Evolutionary conservation across 805 yeast species (phyloP), one percentile per base, ranked within the genome.

Genomic region (Vanderwaltozyma yarrowii): DNA sequence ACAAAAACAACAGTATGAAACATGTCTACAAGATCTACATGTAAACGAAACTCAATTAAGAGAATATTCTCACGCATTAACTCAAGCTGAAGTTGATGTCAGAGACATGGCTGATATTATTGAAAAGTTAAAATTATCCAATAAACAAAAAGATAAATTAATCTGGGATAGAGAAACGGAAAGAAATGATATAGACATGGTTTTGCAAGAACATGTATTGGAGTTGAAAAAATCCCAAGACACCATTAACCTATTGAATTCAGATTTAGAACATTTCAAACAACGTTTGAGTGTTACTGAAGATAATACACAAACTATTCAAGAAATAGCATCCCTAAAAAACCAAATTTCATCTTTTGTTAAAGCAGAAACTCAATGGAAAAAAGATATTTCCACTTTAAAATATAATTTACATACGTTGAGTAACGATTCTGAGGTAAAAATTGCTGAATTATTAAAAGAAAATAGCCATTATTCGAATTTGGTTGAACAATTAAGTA

Each of bases 1-100:
- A 24, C 86, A 82, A 59, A 80, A 77, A 51, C 60, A 66, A 14
- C 71, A 94, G 43, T 76, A 94, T 25, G 88, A 83, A 26, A 81
- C 78, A 43, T 81, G 84, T 54, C 75, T 71, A 47, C 67, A 69
- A 40, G 82, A 83, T 50, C 65, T 87, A 19, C 94, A 86, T 50
- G 71, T 74, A 35, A 88, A 92, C 2, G 95, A 88, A 52, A 68
- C 78, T 35, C 85, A 84, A 43, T 59, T 75, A 37, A 52, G 58
- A 15, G 83, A 80, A 47, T 59, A 73, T 26, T 62, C 70, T 41
- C 65, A 61, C 23, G 54, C 70, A 9, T 53, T 81, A 25, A 60
- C 64, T 4, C 65, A 62, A 24, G 65, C 73, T 14, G 69, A 71
- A 46, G 71, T 66, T 27, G 86, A 79, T 47, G 64, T 73, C 20